These are phyloP conservation scores for Pleurotus platypus DNA, from an alignment of 768 basidiomycete genomes.

Conservation along the genomic window DNA sequence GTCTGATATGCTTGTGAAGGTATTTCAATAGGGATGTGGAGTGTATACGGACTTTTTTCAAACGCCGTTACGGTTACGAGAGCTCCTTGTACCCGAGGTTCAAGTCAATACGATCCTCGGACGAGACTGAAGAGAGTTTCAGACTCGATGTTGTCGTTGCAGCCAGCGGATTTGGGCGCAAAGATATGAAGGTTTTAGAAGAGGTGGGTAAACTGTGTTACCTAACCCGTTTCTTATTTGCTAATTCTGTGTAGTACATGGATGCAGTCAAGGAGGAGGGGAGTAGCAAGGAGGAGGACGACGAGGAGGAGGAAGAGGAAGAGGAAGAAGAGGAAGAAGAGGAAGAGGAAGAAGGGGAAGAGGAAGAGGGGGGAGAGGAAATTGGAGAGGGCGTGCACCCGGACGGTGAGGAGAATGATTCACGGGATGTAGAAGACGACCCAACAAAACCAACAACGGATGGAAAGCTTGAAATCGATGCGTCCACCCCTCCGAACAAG, in stretches of 20 bases:
- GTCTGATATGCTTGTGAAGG: constrained; percentile 41
- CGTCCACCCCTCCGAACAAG: constrained; percentile 11
- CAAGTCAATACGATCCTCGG: constrained; percentile 40
- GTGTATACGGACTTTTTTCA: constrained; percentile 92
- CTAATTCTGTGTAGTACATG: constrained; percentile 54
- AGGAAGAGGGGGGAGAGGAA: constrained; percentile 24
- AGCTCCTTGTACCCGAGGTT: constrained; percentile 87
- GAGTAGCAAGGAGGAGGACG: constrained; percentile 24
- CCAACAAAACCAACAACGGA: constrained; percentile 6
- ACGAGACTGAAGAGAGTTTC: constrained; percentile 44
- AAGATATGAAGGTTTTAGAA: constrained; percentile 78
- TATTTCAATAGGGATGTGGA: constrained; percentile 99
- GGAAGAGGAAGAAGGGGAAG: constrained; percentile 26
- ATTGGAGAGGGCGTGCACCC: constrained; percentile 16
- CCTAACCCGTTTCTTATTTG: constrained; percentile 13
- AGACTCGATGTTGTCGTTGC: constrained; percentile 87
- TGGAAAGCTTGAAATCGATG: neutral
- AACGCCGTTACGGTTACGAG: constrained; percentile 88
- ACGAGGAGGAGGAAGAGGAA: constrained; percentile 19
- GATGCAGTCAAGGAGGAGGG: constrained; percentile 41
- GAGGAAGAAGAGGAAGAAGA: constrained; percentile 33
- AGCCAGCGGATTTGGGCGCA: constrained; percentile 89
- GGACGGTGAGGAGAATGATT: constrained; percentile 13
- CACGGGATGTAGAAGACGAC: neutral
- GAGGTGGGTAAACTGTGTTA: constrained; percentile 49